Evolutionary conservation across 202 grass and related monocot species (phyloP).

Genomic region (Saccharum hybrid): DNA sequence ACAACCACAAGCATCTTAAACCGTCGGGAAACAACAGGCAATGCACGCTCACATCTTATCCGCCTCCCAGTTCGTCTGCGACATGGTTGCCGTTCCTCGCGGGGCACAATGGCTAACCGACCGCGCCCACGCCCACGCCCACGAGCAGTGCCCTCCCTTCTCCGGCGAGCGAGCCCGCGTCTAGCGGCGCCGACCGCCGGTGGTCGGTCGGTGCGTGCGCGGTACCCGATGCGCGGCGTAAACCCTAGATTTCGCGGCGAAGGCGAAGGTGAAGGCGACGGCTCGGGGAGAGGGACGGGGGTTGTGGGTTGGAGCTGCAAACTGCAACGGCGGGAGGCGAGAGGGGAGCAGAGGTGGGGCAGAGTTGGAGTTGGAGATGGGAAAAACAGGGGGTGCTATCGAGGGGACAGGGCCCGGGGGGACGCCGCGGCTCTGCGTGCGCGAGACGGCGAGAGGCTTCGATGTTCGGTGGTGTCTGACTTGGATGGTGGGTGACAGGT

Average conservation of each 20-base stretch:
- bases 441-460: neutral
- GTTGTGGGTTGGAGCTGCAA: neutral
- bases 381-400: neutral
- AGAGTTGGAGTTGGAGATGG: neutral
- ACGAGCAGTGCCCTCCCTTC: neutral
- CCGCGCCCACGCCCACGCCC: neutral
- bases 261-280: neutral
- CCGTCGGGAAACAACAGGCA: neutral
- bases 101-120: neutral
- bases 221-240: neutral
- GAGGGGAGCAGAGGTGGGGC: neutral
- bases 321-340: slow-evolving; percentile 15
- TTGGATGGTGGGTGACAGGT: neutral
- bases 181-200: neutral
- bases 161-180: neutral
- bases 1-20: neutral
- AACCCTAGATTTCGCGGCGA: slow-evolving; percentile 25
- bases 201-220: neutral
- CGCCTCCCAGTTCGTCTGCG: slow-evolving; percentile 93
- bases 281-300: too few relatives aligned
- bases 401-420: neutral
- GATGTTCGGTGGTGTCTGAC: neutral
- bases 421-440: neutral
- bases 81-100: slow-evolving; percentile 57
- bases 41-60: slow-evolving; percentile 41